Evolutionary conservation across 2,329 filamentous ascomycete genomes (phyloP), one percentile per base, ranked within the genome.

Genomic region (Thelonectria rubi): DNA sequence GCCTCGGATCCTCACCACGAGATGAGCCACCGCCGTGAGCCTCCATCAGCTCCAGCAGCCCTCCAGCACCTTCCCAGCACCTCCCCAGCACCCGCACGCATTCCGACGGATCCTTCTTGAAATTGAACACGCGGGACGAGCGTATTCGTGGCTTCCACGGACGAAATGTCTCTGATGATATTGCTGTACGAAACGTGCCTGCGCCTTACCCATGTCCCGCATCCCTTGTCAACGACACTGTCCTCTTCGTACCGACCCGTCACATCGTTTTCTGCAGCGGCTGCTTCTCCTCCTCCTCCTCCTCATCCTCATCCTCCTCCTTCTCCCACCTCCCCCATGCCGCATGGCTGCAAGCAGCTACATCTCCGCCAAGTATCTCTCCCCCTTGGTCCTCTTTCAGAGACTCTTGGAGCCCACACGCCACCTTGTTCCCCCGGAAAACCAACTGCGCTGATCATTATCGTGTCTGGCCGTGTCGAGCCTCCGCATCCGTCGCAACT

Each of bases 361-460:
- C 34, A 30, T 42, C 24, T 24, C 42, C 46, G 40, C n/a, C 54
- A 26, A 39, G 21, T 32, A 15, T 46, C 45, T 46, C 45, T 30
- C n/a, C 43, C 18, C 14, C 30, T 10, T 26, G n/a, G 14, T 46
- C 43, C 18, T 30, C 21, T 21, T 21, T 30, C 45, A 26, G 17
- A 26, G 8, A 20, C 51, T 63, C 52, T 57, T 15, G 7, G 52
- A 65, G 61, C 62, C 61, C 61, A 62, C 63, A 69, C 69, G 66
- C 69, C 68, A 72, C 68, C 64, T 65, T 60, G 55, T 37, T 53
- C 58, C 66, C 69, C 69, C 61, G 62, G 68, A 61, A 30, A 68
- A 67, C 63, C 63, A 68, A 32, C 56, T 71, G 67, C 37, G 69
- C 64, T 67, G 67, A 70, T 72, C 69, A 65, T 70, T 68, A 62